Evolutionary conservation across 495 filamentous ascomycete species (phyloP).

Genomic region (Podospora appendiculata): DNA sequence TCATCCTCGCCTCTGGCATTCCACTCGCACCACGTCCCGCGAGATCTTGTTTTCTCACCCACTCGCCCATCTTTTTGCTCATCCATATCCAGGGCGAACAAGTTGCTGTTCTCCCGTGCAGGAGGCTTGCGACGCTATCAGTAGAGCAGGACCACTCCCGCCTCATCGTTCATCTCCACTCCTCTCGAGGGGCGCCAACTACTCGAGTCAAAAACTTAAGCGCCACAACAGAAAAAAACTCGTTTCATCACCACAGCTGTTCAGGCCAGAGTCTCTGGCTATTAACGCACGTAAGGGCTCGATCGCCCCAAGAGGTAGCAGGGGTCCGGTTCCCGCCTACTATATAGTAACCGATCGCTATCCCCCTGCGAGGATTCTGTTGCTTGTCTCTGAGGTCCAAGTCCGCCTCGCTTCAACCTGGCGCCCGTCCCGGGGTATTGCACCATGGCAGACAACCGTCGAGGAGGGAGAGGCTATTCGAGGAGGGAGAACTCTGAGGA

Average conservation of each 20-base stretch:
- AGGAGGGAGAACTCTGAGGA: conserved; percentile 29
- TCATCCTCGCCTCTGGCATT: not conserved
- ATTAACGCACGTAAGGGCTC: no score
- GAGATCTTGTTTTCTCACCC: not conserved
- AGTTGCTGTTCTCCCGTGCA: not conserved
- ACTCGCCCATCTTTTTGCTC: not conserved
- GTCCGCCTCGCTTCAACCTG: not conserved
- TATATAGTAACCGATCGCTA: no score
- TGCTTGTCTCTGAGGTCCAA: not conserved
- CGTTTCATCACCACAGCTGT: no score
- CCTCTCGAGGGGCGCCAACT: not conserved
- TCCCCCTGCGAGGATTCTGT: no score
- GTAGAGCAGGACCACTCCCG: conserved; percentile 6
- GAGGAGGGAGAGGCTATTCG: conserved; percentile 26
- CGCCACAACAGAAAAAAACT: no score
- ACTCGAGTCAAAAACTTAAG: not conserved
- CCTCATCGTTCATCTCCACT: conserved; percentile 3
- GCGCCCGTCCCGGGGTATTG: conserved; percentile 6
- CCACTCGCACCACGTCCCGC: not conserved
- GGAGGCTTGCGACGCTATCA: not conserved
- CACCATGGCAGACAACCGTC: conserved; percentile 38
- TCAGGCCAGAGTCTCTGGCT: no score
- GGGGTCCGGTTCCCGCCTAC: no score
- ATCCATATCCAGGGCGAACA: not conserved
- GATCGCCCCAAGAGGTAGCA: no score